Evolutionary conservation across 1,284 basidiomycete species (phyloP).

Genomic region (Puccinia sorghi): DNA sequence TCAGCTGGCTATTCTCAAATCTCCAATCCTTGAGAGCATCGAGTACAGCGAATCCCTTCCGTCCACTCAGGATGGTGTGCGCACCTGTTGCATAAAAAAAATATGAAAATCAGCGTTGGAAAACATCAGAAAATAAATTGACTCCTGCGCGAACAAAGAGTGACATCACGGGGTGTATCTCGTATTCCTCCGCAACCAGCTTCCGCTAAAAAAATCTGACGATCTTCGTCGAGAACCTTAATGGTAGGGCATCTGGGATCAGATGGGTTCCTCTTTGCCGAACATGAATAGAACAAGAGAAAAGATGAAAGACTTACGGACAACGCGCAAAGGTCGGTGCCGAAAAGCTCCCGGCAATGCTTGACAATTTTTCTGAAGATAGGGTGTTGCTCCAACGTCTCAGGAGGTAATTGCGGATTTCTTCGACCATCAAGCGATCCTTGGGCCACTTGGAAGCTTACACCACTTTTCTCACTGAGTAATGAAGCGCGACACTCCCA

Average conservation of each 20-base stretch:
- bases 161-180: constrained; percentile 27
- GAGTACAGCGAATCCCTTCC: constrained; percentile 42
- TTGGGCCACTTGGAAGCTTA: background rate
- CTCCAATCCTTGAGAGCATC: constrained; percentile 49
- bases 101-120: background rate
- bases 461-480: background rate
- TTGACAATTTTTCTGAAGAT: constrained; percentile 55
- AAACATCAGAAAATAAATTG: background rate
- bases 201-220: constrained; percentile 55
- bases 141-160: constrained; percentile 15
- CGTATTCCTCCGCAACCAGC: constrained; percentile 26
- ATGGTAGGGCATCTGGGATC: background rate
- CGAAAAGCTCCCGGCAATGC: constrained; percentile 53
- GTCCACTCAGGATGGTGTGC: constrained; percentile 47
- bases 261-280: background rate
- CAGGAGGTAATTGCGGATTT: background rate
- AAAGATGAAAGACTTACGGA: constrained; percentile 50
- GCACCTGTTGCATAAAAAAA: constrained; percentile 29
- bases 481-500: constrained; percentile 41
- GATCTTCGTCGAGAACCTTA: constrained; percentile 54
- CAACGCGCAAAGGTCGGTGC: constrained; percentile 52
- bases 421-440: background rate
- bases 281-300: background rate
- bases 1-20: constrained; percentile 37
- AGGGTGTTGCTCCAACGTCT: constrained; percentile 49